These are phyloP conservation scores for Lentinula novae-zelandiae DNA, from an alignment of 1,284 basidiomycete genomes.

Conservation along the genomic window DNA sequence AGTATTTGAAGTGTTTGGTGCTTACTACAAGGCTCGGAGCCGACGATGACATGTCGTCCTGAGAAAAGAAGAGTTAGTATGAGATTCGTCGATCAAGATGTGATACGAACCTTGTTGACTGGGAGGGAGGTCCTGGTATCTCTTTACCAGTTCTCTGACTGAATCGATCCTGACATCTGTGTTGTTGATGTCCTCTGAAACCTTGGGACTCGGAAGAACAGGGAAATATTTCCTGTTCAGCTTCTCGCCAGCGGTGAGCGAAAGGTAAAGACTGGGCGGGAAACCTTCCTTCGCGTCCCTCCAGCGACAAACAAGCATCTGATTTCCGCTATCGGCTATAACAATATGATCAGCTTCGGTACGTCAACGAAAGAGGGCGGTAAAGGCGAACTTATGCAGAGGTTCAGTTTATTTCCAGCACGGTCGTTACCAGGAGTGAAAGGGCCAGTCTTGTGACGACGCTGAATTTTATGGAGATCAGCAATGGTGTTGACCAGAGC, in stretches of 20 bases:
- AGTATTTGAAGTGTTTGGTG: not conserved
- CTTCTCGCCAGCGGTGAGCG: not conserved
- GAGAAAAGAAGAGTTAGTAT: not conserved
- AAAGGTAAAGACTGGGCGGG: not conserved
- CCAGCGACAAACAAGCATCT: not conserved
- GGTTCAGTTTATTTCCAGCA: not conserved
- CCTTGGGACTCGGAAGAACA: not conserved
- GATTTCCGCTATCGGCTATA: not conserved
- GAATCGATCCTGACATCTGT: not conserved
- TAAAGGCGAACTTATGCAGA: not conserved
- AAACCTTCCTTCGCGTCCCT: not conserved
- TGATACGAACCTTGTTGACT: not conserved
- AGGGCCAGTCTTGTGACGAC: not conserved
- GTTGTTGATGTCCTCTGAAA: not conserved
- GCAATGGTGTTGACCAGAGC: not conserved
- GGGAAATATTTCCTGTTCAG: not conserved
- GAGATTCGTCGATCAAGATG: too few species aligned
- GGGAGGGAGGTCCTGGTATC: not conserved
- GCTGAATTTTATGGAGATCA: not conserved
- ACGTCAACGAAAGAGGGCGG: too few species aligned
- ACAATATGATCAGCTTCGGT: not conserved
- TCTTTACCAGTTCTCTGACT: not conserved
- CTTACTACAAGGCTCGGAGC: conserved; percentile 2
- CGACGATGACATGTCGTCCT: not conserved
- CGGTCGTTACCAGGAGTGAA: not conserved